Base-by-base conservation (phyloP, 2,329 filamentous ascomycete species). In the Zasmidium angulare region DNA sequence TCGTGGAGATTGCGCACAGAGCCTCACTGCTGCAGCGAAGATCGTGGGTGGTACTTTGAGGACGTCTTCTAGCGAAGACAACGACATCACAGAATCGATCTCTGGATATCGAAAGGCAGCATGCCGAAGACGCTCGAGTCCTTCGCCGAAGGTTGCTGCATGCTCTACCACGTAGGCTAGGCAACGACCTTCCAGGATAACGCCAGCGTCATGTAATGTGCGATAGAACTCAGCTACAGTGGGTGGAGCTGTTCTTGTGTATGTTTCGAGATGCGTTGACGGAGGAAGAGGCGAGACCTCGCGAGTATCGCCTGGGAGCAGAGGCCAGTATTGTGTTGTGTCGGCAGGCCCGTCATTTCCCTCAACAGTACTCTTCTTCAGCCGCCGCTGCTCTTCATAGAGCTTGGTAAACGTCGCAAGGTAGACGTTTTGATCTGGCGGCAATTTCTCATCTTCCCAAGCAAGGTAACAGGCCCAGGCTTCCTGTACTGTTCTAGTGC, bases 391-490 rank as follows among this genome's bases (percentile, higher is more conserved):
- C 48, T 65, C 56, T 60, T 76, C 75, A 10, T 81, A 71, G 17
- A 88, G 69, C 63, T 86, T 86, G 60, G 81, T 77, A 23, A 84
- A 79, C 78, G 87, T 86, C 36, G 81, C 83, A 54, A 79, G 72
- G 60, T 84, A 85, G 1, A 85, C 76, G 23, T 74, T 70, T 26
- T 73, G 63, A 55, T 74, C 71, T n/a, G 73, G 67, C 10, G 69
- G 70, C 36, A 74, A 64, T 9, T 69, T 71, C 14, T 75, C 73
- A 21, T 80, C 75, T 68, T 84, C 78, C 60, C 81, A 85, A 3
- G 83, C 79, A 46, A 86, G 71, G 68, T 86, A 88, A 62, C 82
- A 85, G 21, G 85, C 84, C 86, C 86, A 88, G 4, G 86, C 85
- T 73, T 88, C 85, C 61, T 84, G 79, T 50, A 83, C 72, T 2